Evolutionary conservation across 2,329 filamentous ascomycete genomes (phyloP), one percentile per base, ranked within the genome.

Genomic region (Colletotrichum echinochloae): DNA sequence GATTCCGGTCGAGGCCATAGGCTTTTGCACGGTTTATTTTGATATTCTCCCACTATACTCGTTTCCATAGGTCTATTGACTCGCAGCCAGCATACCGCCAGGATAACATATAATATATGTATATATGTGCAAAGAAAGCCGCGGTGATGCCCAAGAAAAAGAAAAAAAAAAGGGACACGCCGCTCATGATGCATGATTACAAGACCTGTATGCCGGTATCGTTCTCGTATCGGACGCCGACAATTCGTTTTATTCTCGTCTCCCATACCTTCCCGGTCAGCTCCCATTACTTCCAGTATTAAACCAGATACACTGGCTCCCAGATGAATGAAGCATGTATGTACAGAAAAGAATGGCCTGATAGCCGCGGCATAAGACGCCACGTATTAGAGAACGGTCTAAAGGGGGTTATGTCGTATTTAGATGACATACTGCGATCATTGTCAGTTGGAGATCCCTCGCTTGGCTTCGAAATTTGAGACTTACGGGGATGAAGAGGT

Each of bases 401-500:
- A 41, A 9, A 16, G 39, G 39, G 26, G 30, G 26, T 48, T 20
- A 37, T 18, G 18, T 30, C 12, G 20, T 46, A 33, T 64, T 80
- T 79, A 85, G 70, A 85, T 80, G 72, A 84, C 79, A 74, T 84
- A 84, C 83, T 85, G 39, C 6, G 14, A 33, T 12, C 11, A 30
- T 35, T 14, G 26, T 62, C 20, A 62, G 35, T 33, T 41, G 20
- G 1, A 6, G 7, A 26, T 14, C 9, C 3, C 30, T 30, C 4
- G 26, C 23, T 16, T 18, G n/a, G 51, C 8, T 26, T 12, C 23
- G 33, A 5, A 56, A 9, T 14, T n/a, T 4, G 18, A 23, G 2
- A 74, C 80, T 76, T 77, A 82, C 81, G 20, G 81, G 81, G 68
- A 96, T 94, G 79, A 95, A 95, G 67, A 95, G 83, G 82, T 94